These are phyloP conservation scores for Lachnellula willkommii DNA, from an alignment of 2,329 filamentous ascomycete species.

Conservation along the genomic window DNA sequence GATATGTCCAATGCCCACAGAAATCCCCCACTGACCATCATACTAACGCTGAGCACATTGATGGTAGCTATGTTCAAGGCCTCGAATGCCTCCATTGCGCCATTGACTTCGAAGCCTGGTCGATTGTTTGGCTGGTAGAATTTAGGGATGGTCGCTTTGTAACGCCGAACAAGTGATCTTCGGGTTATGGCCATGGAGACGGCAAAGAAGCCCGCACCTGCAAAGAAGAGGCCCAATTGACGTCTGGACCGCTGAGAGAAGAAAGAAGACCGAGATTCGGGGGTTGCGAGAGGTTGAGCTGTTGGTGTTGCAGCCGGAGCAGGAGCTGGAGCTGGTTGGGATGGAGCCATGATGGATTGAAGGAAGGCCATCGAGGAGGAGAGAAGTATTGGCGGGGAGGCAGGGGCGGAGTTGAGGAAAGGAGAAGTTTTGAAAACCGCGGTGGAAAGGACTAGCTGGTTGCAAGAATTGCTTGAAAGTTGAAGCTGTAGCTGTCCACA, in stretches of 20 bases:
- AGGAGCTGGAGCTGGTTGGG: slow-evolving; percentile 6
- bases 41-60: slow-evolving; percentile 70
- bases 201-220: slow-evolving; percentile 69
- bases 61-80: slow-evolving; percentile 82
- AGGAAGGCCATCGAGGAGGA: slow-evolving; percentile 19
- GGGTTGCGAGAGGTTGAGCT: background rate
- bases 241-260: slow-evolving; percentile 35
- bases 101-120: slow-evolving; percentile 49
- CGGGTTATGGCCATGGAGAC: slow-evolving; percentile 67
- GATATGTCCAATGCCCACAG: slow-evolving; percentile 76
- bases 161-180: slow-evolving; percentile 62
- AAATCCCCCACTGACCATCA: slow-evolving; percentile 68
- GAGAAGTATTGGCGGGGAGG: background rate
- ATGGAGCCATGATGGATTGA: slow-evolving; percentile 18
- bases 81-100: slow-evolving; percentile 69
- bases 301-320: background rate
- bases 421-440: background rate
- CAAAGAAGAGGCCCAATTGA: slow-evolving; percentile 66
- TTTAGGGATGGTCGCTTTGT: slow-evolving; percentile 56
- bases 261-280: slow-evolving; percentile 21
- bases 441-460: background rate
- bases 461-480: background rate
- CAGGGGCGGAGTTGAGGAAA: background rate
- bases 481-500: too few species aligned
- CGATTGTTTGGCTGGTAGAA: slow-evolving; percentile 65